Base-by-base conservation (phyloP, 2,329 filamentous ascomycete species). In the Chaetomium globosum region DNA sequence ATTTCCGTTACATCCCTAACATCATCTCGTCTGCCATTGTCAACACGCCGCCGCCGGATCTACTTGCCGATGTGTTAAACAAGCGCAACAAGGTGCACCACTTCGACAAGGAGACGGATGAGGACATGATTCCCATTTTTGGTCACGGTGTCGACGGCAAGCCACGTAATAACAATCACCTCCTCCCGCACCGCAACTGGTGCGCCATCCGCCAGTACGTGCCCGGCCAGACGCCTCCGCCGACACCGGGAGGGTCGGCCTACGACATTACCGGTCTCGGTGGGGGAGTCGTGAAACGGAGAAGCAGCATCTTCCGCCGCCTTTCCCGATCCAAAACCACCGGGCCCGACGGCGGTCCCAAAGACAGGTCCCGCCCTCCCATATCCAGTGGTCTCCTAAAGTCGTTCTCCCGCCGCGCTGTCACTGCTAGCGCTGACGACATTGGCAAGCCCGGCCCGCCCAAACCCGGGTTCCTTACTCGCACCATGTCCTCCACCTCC, bases 1-100 rank as follows among this genome's bases (percentile, higher is more conserved):
- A 99, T 75, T 93, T 95, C 73, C 86, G 95, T 67, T 99, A 99
- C 75, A 99, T 99, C 90, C 91, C 93, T 4, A 99, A 99, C 73
- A 80, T 99, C 66, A 88, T 98, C 70, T 96, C 93, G 0, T 97
- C 93, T 0, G 93, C 93, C 13, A 98, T 99, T 74, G 94, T 90
- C 72, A 97, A 99, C 74, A 88, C 90, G 16, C 95, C 96, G 5
- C 92, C 93, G 21, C 90, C 93, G 0, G 91, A 95, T 60, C 81
- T 96, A 73, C 84, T 98, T 80, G 92, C 92, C 5, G 94, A 99
- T 76, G 85, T 96, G 59, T 84, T 99, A 67, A 97, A 98, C 80
- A 95, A 91, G 80, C 87, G 95, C 31, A 97, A 97, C 81, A 97
- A 89, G 76, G 77, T 90, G 1, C 87, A 90, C 70, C 87, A 90